These are phyloP conservation scores for Talaromyces sp. DNA, from an alignment of 2,329 filamentous ascomycete species.

Conservation along the genomic window DNA sequence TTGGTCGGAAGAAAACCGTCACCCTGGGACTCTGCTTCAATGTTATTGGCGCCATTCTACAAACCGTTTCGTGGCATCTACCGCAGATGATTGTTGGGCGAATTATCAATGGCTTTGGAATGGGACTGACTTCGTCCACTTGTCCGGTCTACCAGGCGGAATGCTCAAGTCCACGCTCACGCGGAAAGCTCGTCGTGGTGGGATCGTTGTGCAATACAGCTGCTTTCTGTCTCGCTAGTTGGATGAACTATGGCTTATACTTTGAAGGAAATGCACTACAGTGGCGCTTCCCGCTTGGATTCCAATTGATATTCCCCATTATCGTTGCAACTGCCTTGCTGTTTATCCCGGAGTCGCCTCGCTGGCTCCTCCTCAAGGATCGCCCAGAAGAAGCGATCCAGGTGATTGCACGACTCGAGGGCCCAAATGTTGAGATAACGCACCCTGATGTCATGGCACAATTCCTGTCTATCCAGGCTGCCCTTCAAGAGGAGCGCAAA, in stretches of 20 bases:
- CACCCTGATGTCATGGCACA: conserved; percentile 15
- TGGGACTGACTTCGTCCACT: conserved; percentile 2
- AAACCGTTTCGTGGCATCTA: not conserved
- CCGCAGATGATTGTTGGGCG: not conserved
- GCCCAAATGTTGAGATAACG: conserved; percentile 15
- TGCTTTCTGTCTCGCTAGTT: conserved; percentile 10
- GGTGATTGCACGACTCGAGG: not conserved
- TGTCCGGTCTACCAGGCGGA: conserved; percentile 9
- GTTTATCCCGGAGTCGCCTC: not conserved
- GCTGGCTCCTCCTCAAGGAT: conserved; percentile 1
- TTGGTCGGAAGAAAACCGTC: conserved; percentile 36
- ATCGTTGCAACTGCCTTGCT: not conserved
- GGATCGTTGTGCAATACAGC: conserved; percentile 23
- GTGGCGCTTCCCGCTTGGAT: conserved; percentile 21
- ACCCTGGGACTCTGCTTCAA: not conserved
- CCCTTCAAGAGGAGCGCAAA: conserved; percentile 35
- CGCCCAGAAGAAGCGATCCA: conserved; percentile 10
- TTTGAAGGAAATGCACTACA: not conserved
- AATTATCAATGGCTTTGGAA: conserved; percentile 2
- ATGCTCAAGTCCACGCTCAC: not conserved
- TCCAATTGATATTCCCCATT: conserved; percentile 11
- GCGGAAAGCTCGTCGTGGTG: conserved; percentile 15
- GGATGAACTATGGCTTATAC: conserved; percentile 2
- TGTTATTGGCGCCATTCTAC: not conserved
- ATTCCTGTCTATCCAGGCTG: conserved; percentile 12